phyloP scores from a whole-genome alignment of 768 basidiomycete species.

The Mycena haematopus region DNA sequence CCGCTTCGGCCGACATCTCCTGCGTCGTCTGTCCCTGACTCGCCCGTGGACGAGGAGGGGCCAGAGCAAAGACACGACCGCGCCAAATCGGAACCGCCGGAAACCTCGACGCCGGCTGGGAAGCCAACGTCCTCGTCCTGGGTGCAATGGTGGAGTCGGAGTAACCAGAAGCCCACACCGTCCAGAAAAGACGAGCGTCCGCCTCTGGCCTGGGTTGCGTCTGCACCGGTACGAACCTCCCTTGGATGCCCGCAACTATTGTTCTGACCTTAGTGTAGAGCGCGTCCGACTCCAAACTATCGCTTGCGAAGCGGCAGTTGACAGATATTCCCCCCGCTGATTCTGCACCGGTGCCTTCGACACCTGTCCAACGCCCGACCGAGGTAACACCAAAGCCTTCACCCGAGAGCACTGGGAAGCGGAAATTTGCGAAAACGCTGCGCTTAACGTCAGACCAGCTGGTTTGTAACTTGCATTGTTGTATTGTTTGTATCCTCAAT shows the following conservation, averaged over 20 bases:
- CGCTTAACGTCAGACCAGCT: constrained; percentile 94
- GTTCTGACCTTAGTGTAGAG: not conserved
- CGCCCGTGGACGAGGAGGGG: constrained; percentile 33
- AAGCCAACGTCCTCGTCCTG: constrained; percentile 71
- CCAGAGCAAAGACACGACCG: constrained; percentile 36
- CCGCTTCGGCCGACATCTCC: constrained; percentile 46
- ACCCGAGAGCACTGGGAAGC: constrained; percentile 25
- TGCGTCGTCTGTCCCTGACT: constrained; percentile 25
- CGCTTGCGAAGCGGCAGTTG: not conserved
- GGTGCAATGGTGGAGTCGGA: constrained; percentile 86
- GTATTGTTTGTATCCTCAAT: not conserved
- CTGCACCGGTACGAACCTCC: constrained; percentile 33
- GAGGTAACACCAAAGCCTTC: constrained; percentile 22
- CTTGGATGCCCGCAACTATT: not conserved
- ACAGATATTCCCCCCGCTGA: constrained; percentile 27
- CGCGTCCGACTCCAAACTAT: not conserved
- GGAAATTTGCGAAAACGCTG: constrained; percentile 88
- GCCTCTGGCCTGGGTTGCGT: constrained; percentile 30
- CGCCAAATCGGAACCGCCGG: constrained; percentile 51
- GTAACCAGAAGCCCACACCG: constrained; percentile 49
- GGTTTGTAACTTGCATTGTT: constrained; percentile 49
- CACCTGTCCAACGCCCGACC: constrained; percentile 45
- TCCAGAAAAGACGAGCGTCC: constrained; percentile 32
- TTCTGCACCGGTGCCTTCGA: constrained; percentile 55
- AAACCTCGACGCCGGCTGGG: constrained; percentile 30